phyloP scores from a whole-genome alignment of 345 rosid genomes.

The Combretum micranthum region DNA sequence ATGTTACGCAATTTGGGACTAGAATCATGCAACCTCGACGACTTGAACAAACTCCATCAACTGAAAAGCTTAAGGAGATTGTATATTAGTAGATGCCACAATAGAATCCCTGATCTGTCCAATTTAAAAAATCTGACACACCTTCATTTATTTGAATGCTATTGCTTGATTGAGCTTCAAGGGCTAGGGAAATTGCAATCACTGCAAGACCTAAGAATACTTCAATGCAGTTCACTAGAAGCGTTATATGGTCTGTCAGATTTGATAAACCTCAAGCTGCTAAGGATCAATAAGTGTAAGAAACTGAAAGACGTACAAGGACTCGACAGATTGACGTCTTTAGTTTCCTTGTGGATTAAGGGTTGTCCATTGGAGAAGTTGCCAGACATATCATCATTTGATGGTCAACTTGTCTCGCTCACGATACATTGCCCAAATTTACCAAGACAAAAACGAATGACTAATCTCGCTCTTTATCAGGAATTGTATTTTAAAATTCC shows the following conservation, averaged over 20 bases:
- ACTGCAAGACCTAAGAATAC: neutral
- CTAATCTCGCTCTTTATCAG: too few relatives aligned
- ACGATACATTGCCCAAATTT: too few relatives aligned
- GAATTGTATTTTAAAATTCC: too few relatives aligned
- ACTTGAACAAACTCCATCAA: neutral
- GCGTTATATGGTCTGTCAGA: neutral
- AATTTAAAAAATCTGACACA: neutral
- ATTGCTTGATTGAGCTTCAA: neutral
- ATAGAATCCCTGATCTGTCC: neutral
- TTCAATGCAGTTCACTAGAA: neutral
- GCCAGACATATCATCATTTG: constrained; percentile 2
- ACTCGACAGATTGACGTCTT: neutral
- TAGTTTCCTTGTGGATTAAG: neutral
- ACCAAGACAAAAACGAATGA: too few relatives aligned
- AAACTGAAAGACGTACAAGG: neutral
- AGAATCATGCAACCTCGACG: too few relatives aligned
- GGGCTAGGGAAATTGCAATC: neutral
- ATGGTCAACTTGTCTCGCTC: neutral
- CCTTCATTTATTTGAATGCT: neutral
- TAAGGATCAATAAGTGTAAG: neutral
- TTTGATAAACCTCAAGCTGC: neutral
- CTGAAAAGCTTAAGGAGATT: neutral
- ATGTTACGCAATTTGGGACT: neutral
- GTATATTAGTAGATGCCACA: neutral
- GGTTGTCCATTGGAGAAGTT: neutral